Evolutionary conservation across 176 grass and related monocot species (phyloP).

Genomic region (Hordeum vulgare): DNA sequence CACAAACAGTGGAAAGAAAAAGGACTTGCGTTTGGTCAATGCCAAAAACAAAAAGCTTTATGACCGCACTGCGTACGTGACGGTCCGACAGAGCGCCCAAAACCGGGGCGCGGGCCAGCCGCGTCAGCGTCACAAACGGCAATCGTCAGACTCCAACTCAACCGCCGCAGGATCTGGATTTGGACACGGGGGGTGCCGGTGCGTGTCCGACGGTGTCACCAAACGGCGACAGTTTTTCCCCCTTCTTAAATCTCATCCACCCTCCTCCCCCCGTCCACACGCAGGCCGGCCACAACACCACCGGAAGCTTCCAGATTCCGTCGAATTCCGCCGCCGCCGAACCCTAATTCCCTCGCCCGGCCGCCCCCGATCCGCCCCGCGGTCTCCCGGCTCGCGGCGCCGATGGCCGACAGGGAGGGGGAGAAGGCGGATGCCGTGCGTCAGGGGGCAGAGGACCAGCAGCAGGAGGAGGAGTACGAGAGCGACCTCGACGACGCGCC

Average conservation of each 20-base stretch:
- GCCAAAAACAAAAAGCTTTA: too few relatives aligned
- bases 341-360: slow-evolving; percentile 10
- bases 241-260: slow-evolving; percentile 10
- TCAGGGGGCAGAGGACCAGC: slow-evolving; percentile 3
- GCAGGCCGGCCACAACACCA: background rate
- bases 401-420: slow-evolving; percentile 45
- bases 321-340: background rate
- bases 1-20: too few relatives aligned
- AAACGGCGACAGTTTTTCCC: background rate
- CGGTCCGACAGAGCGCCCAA: background rate
- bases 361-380: background rate
- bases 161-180: background rate
- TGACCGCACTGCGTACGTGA: too few relatives aligned
- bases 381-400: slow-evolving; percentile 10
- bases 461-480: slow-evolving; percentile 60
- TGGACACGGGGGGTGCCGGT: background rate
- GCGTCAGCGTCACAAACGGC: background rate
- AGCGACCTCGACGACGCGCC: slow-evolving; percentile 86
- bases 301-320: slow-evolving; percentile 34
- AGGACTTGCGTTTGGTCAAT: too few relatives aligned
- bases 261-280: background rate
- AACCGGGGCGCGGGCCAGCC: background rate
- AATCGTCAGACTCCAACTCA: background rate
- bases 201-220: background rate
- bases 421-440: background rate